Evolutionary conservation across 352 stramenopile genomes (phyloP), one percentile per base, ranked within the genome.

Genomic region (Phytophthora lateralis): DNA sequence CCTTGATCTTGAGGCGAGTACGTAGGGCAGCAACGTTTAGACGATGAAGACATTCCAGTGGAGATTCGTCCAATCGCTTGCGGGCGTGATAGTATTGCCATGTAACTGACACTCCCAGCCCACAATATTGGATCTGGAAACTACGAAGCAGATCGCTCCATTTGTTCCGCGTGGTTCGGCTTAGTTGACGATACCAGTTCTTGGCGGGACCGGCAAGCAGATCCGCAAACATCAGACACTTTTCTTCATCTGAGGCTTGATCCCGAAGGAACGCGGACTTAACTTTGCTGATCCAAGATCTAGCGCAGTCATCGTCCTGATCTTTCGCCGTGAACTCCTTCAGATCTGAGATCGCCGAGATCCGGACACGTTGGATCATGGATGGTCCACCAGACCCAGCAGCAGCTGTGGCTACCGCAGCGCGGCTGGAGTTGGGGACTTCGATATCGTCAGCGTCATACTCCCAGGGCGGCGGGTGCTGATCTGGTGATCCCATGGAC

Each of bases 21-120:
- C 56, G 39, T 11, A 64, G 34, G 8, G 26, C 56, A 0, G 56
- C 46, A 0, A 54, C 47, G 5, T 60, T 60, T 2, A 60, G 30
- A 1, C 32, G 53, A 21, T 60, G 30, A 1, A 60, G 9, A 26
- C 46, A 60, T 21, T 60, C 41, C 4, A 60, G 12, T 7, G 53
- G 53, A 7, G 53, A 46, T 10, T 60, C 53, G 7, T 54, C 43
- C 0, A 32, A 47, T 12, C 27, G 17, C 21, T 53, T 53, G 6
- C 30, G 15, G 4, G 54, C 54, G 9, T 62, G 44, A 8, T 62
- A 62, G 26, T 62, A 62, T 6, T 62, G 20, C 4, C 30, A 7
- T 5, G 54, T 43, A 4, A 55, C 32, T 0, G 44, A 54, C 8
- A 55, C 43, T 9, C 43, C 34, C 0, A 12, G 4, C 2, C 43